Evolutionary conservation across 352 stramenopile genomes (phyloP).

Genomic region (Globisporangium canariense): DNA sequence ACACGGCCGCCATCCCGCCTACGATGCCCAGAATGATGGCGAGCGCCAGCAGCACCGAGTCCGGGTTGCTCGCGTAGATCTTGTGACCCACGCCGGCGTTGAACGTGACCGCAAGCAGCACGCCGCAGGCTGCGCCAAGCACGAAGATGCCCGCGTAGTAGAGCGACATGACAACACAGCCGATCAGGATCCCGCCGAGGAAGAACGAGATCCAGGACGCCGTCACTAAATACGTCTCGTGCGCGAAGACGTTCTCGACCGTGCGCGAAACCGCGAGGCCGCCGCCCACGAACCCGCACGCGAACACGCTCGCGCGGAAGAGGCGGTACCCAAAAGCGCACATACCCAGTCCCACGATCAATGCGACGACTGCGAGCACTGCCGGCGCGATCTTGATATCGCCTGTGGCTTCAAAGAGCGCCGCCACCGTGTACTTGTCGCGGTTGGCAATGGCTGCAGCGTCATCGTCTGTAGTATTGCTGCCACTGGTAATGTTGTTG

Average conservation of each 20-base stretch:
- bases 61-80: constrained; percentile 51
- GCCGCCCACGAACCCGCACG: constrained; percentile 54
- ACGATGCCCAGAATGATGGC: constrained; percentile 42
- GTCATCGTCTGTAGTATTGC: neutral
- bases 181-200: constrained; percentile 47
- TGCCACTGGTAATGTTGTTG: neutral
- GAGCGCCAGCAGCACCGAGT: constrained; percentile 50
- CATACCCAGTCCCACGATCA: constrained; percentile 47
- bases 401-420: constrained; percentile 12
- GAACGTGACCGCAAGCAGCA: constrained; percentile 53
- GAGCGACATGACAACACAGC: constrained; percentile 45
- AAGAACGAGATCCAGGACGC: constrained; percentile 75
- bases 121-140: constrained; percentile 48
- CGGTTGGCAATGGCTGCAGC: neutral
- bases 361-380: constrained; percentile 33
- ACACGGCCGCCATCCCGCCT: constrained; percentile 37
- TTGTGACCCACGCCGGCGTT: constrained; percentile 52
- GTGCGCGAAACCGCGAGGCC: constrained; percentile 44
- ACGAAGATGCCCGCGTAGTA: constrained; percentile 55
- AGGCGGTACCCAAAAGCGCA: constrained; percentile 50
- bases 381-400: constrained; percentile 30
- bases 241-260: constrained; percentile 50
- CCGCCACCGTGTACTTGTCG: constrained; percentile 7
- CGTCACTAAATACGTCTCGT: constrained; percentile 47
- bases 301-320: constrained; percentile 57